Evolutionary conservation across 1,284 basidiomycete species (phyloP).

Genomic region (Thecaphora thlaspeos): DNA sequence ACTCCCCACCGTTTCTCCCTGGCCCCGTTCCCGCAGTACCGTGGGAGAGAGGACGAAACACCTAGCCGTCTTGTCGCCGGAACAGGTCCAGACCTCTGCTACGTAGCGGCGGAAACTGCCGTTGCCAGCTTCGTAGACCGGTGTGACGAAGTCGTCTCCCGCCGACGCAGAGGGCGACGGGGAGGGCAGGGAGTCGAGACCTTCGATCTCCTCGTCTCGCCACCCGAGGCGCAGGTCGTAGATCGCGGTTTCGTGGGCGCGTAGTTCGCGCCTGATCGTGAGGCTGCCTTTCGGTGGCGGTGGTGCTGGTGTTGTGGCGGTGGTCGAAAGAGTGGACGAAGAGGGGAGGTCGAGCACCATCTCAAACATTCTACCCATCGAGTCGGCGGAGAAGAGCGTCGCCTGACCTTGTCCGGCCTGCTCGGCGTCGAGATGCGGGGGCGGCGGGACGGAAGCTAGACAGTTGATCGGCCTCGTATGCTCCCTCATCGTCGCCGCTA

Average conservation of each 20-base stretch:
- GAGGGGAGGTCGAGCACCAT: slow-evolving; percentile 4
- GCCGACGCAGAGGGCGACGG: too few relatives aligned
- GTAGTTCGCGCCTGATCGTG: slow-evolving; percentile 14
- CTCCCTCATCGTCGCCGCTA: slow-evolving; percentile 7
- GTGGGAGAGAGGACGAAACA: slow-evolving; percentile 8
- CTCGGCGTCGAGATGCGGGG: background rate
- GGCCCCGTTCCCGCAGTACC: too few relatives aligned
- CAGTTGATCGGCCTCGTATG: slow-evolving; percentile 34
- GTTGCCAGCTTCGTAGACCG: slow-evolving; percentile 8
- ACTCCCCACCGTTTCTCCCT: too few relatives aligned
- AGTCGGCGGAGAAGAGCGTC: slow-evolving; percentile 28
- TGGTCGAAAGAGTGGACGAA: too few relatives aligned
- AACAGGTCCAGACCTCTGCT: slow-evolving; percentile 17
- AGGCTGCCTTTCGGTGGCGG: background rate
- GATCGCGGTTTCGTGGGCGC: slow-evolving; percentile 21
- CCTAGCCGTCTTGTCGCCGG: slow-evolving; percentile 11
- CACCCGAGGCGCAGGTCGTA: slow-evolving; percentile 16
- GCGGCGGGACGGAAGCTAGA: slow-evolving; percentile 5
- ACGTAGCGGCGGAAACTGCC: slow-evolving; percentile 5
- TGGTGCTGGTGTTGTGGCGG: too few relatives aligned
- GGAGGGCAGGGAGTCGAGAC: background rate
- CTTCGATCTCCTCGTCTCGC: slow-evolving; percentile 8
- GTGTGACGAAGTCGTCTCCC: slow-evolving; percentile 8
- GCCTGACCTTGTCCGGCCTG: slow-evolving; percentile 5
- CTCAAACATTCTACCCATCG: slow-evolving; percentile 33